Base-by-base conservation (phyloP, 495 filamentous ascomycete species). In the Penicillium taxi region DNA sequence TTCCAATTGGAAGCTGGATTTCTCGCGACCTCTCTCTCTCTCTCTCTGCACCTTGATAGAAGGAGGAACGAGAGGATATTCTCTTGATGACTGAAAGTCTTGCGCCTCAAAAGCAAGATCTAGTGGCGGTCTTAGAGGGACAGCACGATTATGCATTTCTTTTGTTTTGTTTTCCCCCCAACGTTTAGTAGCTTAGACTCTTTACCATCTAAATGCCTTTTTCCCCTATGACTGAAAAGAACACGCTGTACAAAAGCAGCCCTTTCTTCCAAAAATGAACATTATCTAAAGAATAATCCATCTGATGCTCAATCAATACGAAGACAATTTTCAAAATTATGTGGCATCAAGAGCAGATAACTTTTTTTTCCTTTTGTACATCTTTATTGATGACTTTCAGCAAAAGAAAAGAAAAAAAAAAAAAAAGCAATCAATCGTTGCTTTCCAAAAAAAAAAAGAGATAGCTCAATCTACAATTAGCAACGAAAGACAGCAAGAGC, bases 171-270 rank as follows among this genome's bases (percentile, higher is more conserved):
- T 51, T 51, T 48, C 45, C 52, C 47, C 50, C 45, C 42, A 40
- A 55, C 40, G 55, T n/a, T 51, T 59, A 63, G 61, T 65, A 67
- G 63, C 55, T 53, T 67, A 67, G 63, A 67, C 58, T 53, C 44
- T n/a, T 47, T 59, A 52, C 42, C 55, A 59, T 57, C 47, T 52
- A 48, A 59, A 58, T 59, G 50, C 51, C 48, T 49, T 48, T 59
- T 59, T 48, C 43, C 37, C 26, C 28, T 27, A 23, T 22, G 32
- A 20, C 43, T 32, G 40, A 45, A 50, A 50, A 9, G 41, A 48
- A 38, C 28, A 9, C 23, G 29, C 42, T 30, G 40, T 40, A 39
- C 31, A 47, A 48, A 50, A 46, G 45, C 45, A 52, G 37, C 47
- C 45, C 17, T 37, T 51, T 38, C 42, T 52, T 50, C 42, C 45